Evolutionary conservation across 129 eudicot genomes (phyloP), one percentile per base, ranked within the genome.

Genomic region (Tagetes patula): DNA sequence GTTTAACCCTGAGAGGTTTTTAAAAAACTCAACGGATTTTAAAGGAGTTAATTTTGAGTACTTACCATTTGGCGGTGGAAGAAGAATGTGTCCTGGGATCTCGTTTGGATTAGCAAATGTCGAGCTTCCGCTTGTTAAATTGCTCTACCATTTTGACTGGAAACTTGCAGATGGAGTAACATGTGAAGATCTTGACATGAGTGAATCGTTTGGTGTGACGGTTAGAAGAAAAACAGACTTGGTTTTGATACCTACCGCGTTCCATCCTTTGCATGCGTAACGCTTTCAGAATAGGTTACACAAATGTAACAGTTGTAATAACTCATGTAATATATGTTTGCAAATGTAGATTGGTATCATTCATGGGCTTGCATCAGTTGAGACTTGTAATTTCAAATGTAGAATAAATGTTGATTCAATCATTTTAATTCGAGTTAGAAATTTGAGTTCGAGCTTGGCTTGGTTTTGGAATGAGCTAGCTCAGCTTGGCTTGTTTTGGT

Each of bases 131-230:
- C 79, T 84, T 13, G 27, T 77, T 0, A 81, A 84, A 32, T 27
- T 84, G 71, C 67, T 84, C 14, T 81, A 74, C 69, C 84, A 85
- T 81, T 88, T 82, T 40, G 88, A 88, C 60, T 88, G 95, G 95
- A 78, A 30, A 31, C 73, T 84, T 2, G 83, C 84, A 0, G 52
- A 65, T 56, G 86, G 88, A 73, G 65, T 77, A 41, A 67, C 69
- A 14, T 31, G 42, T 14, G 75, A 75, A 53, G 66, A 77, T 5
- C 41, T 86, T 6, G 83, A 77, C 39, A 86, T 86, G 90, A 78
- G 67, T 37, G 91, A 86, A 73, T 30, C 77, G 3, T 82, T 52
- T 65, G 89, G 87, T 27, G 11, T 72, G 38, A 70, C 89, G 0
- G 82, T 45, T 6, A 73, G 77, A 62, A 75, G 85, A 66, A 80